Evolutionary conservation across 73 alveolate species (phyloP).

Genomic region (Blepharisma japonicum): DNA sequence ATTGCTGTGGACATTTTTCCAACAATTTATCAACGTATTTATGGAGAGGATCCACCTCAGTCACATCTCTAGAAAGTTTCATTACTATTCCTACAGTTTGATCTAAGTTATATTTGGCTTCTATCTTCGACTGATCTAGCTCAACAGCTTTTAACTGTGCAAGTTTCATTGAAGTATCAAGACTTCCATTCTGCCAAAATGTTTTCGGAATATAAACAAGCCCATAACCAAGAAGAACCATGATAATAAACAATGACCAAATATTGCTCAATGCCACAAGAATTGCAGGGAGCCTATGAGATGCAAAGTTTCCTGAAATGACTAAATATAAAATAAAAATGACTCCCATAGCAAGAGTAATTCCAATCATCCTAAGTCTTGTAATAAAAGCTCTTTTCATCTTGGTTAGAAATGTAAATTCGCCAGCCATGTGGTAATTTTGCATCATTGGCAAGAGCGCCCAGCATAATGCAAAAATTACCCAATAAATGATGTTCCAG

Average conservation of each 20-base stretch:
- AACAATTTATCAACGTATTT: constrained; percentile 21
- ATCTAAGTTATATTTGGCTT: constrained; percentile 9
- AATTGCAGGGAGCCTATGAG: background rate
- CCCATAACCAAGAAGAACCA: constrained; percentile 30
- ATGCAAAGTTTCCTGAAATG: constrained; percentile 6
- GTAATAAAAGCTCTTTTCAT: background rate
- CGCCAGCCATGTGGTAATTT: constrained; percentile 24
- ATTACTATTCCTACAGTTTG: constrained; percentile 5
- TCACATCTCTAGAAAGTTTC: background rate
- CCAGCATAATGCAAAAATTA: constrained; percentile 20
- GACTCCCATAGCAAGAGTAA: background rate
- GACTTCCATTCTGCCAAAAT: constrained; percentile 17
- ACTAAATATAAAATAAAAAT: constrained; percentile 14
- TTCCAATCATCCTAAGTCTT: background rate
- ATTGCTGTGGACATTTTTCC: constrained; percentile 16
- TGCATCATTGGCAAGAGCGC: constrained; percentile 3
- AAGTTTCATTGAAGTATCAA: background rate
- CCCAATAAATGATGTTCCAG: constrained; percentile 20
- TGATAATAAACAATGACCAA: constrained; percentile 24
- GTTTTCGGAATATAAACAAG: constrained; percentile 29
- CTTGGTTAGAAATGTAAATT: constrained; percentile 8
- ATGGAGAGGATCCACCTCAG: background rate
- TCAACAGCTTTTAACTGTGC: background rate
- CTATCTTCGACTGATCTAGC: constrained; percentile 1
- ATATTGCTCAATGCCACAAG: constrained; percentile 19